phyloP scores from a whole-genome alignment of 257 asterid species.

The Scutellaria barbata region DNA sequence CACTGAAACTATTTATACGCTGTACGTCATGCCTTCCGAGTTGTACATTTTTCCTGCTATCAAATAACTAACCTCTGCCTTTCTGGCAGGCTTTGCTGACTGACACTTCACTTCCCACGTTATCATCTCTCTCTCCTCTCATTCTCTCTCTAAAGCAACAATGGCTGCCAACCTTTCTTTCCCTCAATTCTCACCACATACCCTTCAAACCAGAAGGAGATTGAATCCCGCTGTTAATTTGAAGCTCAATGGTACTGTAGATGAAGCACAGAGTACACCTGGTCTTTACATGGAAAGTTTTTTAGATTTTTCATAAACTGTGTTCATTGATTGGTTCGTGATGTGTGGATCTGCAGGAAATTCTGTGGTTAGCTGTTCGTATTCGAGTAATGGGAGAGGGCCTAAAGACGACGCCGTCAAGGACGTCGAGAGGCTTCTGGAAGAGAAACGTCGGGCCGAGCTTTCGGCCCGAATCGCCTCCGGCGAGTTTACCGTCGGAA shows the following conservation, averaged over 20 bases:
- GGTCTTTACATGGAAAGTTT: not conserved
- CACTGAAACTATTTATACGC: not conserved
- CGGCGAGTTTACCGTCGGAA: conserved; percentile 79
- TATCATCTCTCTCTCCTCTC: conserved; percentile 32
- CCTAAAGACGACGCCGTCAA: conserved; percentile 51
- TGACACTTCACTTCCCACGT: conserved; percentile 34
- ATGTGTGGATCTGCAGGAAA: conserved; percentile 50
- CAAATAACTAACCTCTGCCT: not conserved
- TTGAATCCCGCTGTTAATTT: conserved; percentile 36
- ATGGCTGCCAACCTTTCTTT: conserved; percentile 69
- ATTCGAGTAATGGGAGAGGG: conserved; percentile 54
- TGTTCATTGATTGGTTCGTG: conserved; percentile 11
- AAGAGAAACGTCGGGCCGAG: conserved; percentile 76
- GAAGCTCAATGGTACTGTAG: conserved; percentile 41
- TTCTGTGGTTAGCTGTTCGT: conserved; percentile 55
- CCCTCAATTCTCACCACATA: conserved; percentile 54
- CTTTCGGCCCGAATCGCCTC: conserved; percentile 89
- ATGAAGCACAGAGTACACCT: conserved; percentile 29
- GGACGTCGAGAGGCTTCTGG: conserved; percentile 61
- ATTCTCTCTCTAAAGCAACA: conserved; percentile 33
- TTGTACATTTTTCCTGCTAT: conserved; percentile 29
- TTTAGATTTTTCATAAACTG: not conserved
- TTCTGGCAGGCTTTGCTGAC: conserved; percentile 16
- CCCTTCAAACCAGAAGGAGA: conserved; percentile 38
- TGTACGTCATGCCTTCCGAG: conserved; percentile 5